Base-by-base conservation (phyloP, 441 rosid species). In the Biscutella laevigata region DNA sequence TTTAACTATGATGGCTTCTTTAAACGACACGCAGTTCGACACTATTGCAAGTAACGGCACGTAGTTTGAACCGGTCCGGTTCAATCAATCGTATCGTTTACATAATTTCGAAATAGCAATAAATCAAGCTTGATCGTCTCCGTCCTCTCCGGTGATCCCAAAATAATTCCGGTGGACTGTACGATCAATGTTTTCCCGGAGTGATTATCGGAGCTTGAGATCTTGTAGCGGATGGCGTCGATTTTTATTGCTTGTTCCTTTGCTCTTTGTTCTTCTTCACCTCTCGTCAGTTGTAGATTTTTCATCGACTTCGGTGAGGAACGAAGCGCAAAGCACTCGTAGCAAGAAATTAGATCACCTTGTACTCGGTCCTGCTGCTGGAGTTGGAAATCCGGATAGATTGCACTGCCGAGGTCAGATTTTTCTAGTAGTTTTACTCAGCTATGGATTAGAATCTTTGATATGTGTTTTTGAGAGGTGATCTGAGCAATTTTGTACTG, bases 381-480 rank as follows among this genome's bases (percentile, higher is more conserved):
- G 96, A 30, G 73, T 73, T 70, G 96, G 95, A 70, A 76, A 82
- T 53, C 76, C 76, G 2, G 70, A 88, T 60, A 92, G 95, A 22
- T 72, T 88, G 64, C 95, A 88, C 37, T 88, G 97, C 66, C 74
- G 54, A 78, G 95, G 95, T 92, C 66, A 38, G 45, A 4, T 14
- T 41, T 17, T 17, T 1, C 20, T 17, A 17, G 20, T 17, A 17
- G 20, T 17, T 17, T 17, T 17, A 17, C 20, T 17, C 20, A 17
- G 20, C 20, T 17, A 17, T 29, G 29, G 11, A 22, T 37, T 25
- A 1, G 9, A 16, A 28, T 38, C 33, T n/a, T 39, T 1, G 11
- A 29, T 41, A 17, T 38, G 50, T 53, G 36, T 34, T 5, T 1
- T 6, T 17, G 20, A 4, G 39, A 7, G 24, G 26, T 15, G 21